Evolutionary conservation across 257 asterid genomes (phyloP).

Genomic region (Solanum dulcamara): DNA sequence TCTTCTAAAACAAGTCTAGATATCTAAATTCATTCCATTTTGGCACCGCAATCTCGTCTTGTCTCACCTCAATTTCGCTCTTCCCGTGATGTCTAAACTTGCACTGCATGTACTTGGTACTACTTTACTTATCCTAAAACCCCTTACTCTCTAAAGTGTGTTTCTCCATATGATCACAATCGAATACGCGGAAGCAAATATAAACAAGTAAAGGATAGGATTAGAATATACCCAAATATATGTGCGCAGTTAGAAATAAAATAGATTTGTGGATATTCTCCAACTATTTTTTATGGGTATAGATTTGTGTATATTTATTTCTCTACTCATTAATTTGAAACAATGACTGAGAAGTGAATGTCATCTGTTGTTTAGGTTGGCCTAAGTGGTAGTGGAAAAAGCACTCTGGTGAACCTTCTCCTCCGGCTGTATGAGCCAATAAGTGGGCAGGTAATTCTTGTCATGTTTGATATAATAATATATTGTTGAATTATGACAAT

Average conservation of each 20-base stretch:
- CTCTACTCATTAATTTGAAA: not conserved
- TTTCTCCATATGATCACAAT: not conserved
- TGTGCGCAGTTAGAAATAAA: not conserved
- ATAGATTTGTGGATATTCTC: not conserved
- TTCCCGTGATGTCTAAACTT: not conserved
- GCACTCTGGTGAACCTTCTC: constrained; percentile 82
- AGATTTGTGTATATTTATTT: not conserved
- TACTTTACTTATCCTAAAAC: not conserved
- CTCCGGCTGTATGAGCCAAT: constrained; percentile 95
- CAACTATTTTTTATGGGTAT: not conserved
- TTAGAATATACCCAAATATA: not conserved
- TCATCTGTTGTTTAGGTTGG: constrained; percentile 47
- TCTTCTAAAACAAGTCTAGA: not conserved
- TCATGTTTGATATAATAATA: not conserved
- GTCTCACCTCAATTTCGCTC: not conserved
- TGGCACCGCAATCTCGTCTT: not conserved
- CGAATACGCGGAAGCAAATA: not conserved
- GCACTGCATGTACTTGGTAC: not conserved
- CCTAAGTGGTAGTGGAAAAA: constrained; percentile 97
- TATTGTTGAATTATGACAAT: not conserved
- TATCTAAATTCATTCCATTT: not conserved
- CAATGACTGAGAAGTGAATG: not conserved
- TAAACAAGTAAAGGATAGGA: not conserved
- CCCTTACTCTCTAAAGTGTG: not conserved
- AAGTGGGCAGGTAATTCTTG: constrained; percentile 63